Conservation (phyloP, 495 filamentous ascomycete genomes). For the Parachaetomium inaequale region DNA sequence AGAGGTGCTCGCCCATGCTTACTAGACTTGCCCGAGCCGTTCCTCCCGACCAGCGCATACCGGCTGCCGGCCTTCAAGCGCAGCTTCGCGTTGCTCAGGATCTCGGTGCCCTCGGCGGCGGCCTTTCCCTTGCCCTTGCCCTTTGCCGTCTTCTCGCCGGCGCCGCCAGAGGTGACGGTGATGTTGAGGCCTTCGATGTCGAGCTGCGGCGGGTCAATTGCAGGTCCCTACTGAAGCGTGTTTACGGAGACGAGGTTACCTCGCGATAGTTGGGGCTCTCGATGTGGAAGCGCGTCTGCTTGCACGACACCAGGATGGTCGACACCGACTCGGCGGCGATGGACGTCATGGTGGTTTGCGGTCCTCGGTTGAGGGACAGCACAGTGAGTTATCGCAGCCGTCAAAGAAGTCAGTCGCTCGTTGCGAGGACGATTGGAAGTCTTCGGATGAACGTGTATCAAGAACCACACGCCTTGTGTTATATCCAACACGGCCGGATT, state of each 20-base stretch:
- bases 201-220: conserved; percentile 42
- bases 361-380: background rate
- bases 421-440: too few relatives aligned
- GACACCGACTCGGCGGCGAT: conserved; percentile 45
- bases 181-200: conserved; percentile 66
- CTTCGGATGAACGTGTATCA: too few relatives aligned
- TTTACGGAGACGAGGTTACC: conserved; percentile 26
- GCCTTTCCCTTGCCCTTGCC: conserved; percentile 50
- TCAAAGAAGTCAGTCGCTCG: too few relatives aligned
- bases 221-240: too few relatives aligned
- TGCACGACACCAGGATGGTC: conserved; percentile 52
- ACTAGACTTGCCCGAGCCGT: conserved; percentile 82
- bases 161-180: conserved; percentile 50
- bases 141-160: conserved; percentile 15
- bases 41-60: conserved; percentile 72
- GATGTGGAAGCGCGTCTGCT: conserved; percentile 58
- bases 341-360: conserved; percentile 38
- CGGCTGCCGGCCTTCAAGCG: conserved; percentile 64
- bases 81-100: conserved; percentile 64
- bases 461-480: too few relatives aligned
- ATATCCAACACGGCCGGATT: too few relatives aligned
- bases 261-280: conserved; percentile 51
- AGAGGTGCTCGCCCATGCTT: conserved; percentile 22
- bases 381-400: too few relatives aligned
- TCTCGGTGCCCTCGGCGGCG: conserved; percentile 55